Evolutionary conservation across 257 asterid genomes (phyloP), one percentile per base, ranked within the genome.

Genomic region (Solanum sitiens): DNA sequence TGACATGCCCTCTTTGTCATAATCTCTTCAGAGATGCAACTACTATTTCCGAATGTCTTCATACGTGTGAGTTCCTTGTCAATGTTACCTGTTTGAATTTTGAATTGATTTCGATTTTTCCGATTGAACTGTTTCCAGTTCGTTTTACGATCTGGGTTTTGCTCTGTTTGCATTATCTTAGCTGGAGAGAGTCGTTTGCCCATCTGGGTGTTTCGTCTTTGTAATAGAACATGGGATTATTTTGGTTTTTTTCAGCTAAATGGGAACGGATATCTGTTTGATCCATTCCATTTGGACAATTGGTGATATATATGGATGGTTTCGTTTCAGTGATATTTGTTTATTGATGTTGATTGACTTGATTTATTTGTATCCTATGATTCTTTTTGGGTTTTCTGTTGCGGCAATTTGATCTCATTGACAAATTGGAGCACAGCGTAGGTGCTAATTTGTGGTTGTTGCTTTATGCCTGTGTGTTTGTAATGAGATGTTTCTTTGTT

Each of bases 1-100:
- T 97, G 98, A 97, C 98, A 89, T 97, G 99, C 91, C 98, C 98
- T 76, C 94, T 97, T 88, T 97, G 99, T 89, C 90, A 91, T 90
- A 94, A 92, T 90, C 98, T 97, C 86, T 90, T 95, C 90, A 94
- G 96, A 84, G 97, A 94, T 87, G 99, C 99, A 80, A 97, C 99
- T 45, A 97, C 98, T 42, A 95, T 97, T 86, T 94, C 96, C 67
- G 99, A 97, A 89, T 97, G 99, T 89, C 98, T 97, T 71, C 99
- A 97, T 91, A 97, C 99, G 84, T 97, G 99, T 97, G 85, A 93
- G 96, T 90, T 15, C 42, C 85, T 79, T 79, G 44, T 84, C 75
- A 27, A 56, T 79, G 42, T 25, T 68, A n/a, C 30, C 73, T 50
- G 50, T 61, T 85, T 56, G n/a, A 86, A 86, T 86, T 86, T 73